Evolutionary conservation across 495 filamentous ascomycete species (phyloP).

Genomic region (Paragyromitra xinjiangensis): DNA sequence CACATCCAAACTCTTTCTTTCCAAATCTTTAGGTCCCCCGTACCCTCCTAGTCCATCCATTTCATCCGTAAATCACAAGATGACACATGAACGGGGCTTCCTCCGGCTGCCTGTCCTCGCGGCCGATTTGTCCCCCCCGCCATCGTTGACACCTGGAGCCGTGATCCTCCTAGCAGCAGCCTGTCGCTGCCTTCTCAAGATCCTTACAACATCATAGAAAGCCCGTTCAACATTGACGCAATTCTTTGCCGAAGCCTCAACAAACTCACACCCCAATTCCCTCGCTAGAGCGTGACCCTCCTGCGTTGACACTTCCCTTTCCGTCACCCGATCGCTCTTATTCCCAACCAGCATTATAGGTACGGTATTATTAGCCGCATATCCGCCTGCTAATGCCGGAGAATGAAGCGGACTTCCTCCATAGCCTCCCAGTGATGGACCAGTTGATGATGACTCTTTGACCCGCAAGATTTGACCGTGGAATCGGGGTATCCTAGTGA

Average conservation of each 20-base stretch:
- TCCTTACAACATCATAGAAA: slow-evolving; percentile 96
- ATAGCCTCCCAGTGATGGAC: slow-evolving; percentile 67
- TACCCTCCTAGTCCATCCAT: slow-evolving; percentile 12
- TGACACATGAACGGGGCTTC: slow-evolving; percentile 37
- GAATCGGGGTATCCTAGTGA: slow-evolving; percentile 91
- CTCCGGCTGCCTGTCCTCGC: slow-evolving; percentile 19
- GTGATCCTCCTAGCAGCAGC: slow-evolving; percentile 49
- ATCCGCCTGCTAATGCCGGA: slow-evolving; percentile 67
- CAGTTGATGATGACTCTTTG: slow-evolving; percentile 86
- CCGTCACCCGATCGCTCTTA: slow-evolving; percentile 95
- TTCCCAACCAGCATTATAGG: slow-evolving; percentile 99
- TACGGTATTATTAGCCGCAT: slow-evolving; percentile 63
- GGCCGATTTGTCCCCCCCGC: slow-evolving; percentile 35
- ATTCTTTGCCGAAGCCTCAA: slow-evolving; percentile 98
- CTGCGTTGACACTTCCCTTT: slow-evolving; percentile 94
- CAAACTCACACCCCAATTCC: slow-evolving; percentile 94
- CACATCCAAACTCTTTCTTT: slow-evolving; percentile 22
- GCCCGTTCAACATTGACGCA: slow-evolving; percentile 99
- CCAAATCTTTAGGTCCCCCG: slow-evolving; percentile 15
- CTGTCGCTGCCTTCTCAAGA: slow-evolving; percentile 82
- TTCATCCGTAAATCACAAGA: slow-evolving; percentile 34
- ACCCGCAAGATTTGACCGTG: slow-evolving; percentile 97
- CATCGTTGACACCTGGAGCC: slow-evolving; percentile 44
- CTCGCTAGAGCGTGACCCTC: slow-evolving; percentile 91
- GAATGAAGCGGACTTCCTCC: slow-evolving; percentile 70